These are phyloP conservation scores for Coccomyxa subellipsoidea DNA, from an alignment of 163 green algal genomes.

Conservation along the genomic window DNA sequence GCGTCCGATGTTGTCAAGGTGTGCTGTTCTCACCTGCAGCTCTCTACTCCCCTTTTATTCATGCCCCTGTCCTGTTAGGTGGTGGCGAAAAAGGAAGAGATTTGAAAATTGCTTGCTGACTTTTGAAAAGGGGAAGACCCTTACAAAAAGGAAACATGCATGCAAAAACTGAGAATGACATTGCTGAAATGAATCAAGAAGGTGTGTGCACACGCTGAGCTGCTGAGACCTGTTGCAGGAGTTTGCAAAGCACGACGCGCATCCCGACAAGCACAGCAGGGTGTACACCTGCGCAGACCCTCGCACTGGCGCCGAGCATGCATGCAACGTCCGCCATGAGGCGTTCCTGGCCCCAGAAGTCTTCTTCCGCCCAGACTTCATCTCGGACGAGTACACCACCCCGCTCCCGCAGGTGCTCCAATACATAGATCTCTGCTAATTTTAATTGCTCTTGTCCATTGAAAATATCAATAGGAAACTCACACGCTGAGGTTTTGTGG, in stretches of 20 bases:
- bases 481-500: not conserved
- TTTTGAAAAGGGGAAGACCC: no score
- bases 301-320: constrained; percentile 34
- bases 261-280: constrained; percentile 47
- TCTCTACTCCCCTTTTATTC: no score
- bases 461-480: not conserved
- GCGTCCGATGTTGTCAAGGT: constrained; percentile 43
- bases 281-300: constrained; percentile 27
- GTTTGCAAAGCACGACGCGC: constrained; percentile 45
- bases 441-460: not conserved
- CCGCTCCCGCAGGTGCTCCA: constrained; percentile 44
- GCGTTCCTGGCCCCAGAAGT: constrained; percentile 77
- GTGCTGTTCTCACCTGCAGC: constrained; percentile 14
- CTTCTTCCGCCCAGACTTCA: constrained; percentile 77
- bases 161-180: no score
- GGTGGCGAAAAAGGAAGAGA: no score
- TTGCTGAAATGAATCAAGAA: no score
- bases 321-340: constrained; percentile 60
- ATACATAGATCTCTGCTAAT: not conserved
- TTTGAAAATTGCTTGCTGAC: no score
- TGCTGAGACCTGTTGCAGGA: constrained; percentile 23
- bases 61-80: no score
- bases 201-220: not conserved
- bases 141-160: no score
- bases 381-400: constrained; percentile 33